A percentile compares a stretch with the other conserved stretches of the same genome.
Conservation (phyloP, 257 asterid genomes). For the Lycium barbarum region DNA sequence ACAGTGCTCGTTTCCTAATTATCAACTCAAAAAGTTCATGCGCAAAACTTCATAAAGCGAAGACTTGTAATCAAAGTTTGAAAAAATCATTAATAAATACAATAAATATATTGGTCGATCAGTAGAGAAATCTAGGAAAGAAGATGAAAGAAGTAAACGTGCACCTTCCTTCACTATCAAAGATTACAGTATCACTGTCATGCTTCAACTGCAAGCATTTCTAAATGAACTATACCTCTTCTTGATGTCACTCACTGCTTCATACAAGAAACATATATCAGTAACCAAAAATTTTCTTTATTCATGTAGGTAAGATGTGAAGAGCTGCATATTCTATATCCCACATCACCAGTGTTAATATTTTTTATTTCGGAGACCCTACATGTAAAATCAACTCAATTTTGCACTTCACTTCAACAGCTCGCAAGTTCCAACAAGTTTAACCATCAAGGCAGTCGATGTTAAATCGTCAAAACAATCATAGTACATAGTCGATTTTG, state of each 20-base stretch:
- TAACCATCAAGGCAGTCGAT: not conserved
- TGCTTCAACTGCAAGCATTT: not conserved
- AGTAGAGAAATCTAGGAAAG: not conserved
- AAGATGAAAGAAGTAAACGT: not conserved
- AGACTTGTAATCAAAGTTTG: not conserved
- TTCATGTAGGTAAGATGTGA: not conserved
- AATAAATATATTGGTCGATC: not conserved
- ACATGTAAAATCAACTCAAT: not conserved
- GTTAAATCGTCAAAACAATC: not conserved
- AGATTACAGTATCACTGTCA: not conserved
- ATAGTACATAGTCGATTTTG: not conserved
- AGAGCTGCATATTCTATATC: not conserved
- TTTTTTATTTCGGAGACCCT: not conserved
- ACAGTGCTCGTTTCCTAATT: not conserved
- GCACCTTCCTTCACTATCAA: slow-evolving; percentile 1
- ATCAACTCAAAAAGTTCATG: not conserved
- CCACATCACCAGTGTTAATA: not conserved
- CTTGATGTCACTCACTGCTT: not conserved
- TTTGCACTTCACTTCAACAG: not conserved
- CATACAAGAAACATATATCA: not conserved
- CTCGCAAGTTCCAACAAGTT: not conserved
- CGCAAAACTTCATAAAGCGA: not conserved
- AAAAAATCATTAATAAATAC: not conserved
- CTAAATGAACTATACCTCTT: not conserved
- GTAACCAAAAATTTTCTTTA: not conserved